Percentiles rank a stretch among this genome's conserved stretches.
Evolutionary conservation across 768 basidiomycete genomes (phyloP).

Genomic region (Hericium coralloides): DNA sequence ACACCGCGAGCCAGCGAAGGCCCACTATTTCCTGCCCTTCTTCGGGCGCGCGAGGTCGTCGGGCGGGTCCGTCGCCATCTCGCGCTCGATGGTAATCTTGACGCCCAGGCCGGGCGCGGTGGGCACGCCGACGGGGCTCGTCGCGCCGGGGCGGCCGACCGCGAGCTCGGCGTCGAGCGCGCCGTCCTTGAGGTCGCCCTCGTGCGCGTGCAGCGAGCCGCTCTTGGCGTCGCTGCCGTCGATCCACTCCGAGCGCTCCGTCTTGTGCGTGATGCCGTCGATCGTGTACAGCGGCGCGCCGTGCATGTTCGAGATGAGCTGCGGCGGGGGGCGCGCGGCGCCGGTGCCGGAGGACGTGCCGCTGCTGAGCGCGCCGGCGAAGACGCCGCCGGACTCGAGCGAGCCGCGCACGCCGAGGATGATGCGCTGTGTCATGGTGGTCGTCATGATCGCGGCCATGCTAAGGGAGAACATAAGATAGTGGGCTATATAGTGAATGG

Average conservation of each 20-base stretch:
- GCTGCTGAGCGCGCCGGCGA: slow-evolving; percentile 34
- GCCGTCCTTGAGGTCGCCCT: slow-evolving; percentile 1
- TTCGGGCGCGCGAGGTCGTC: not conserved
- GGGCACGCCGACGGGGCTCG: not conserved
- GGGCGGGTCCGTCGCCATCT: slow-evolving; percentile 8
- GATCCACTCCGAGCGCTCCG: slow-evolving; percentile 6
- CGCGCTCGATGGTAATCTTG: slow-evolving; percentile 13
- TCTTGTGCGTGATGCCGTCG: slow-evolving; percentile 19
- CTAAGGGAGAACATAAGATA: slow-evolving; percentile 20
- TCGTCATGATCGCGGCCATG: slow-evolving; percentile 82
- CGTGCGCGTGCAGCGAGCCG: not conserved
- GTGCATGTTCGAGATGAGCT: slow-evolving; percentile 9
- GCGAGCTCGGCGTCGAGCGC: slow-evolving; percentile 15
- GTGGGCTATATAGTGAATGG: not conserved
- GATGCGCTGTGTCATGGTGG: slow-evolving; percentile 84
- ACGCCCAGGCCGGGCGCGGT: not conserved
- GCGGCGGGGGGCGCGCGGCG: slow-evolving; percentile 29
- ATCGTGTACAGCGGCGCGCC: slow-evolving; percentile 22
- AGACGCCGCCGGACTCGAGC: slow-evolving; percentile 63
- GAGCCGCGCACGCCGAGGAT: slow-evolving; percentile 74
- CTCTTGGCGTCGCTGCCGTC: slow-evolving; percentile 8
- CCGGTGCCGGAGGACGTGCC: slow-evolving; percentile 29
- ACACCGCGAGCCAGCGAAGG: not conserved
- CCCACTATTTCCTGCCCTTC: not conserved
- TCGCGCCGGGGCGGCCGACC: slow-evolving; percentile 5